These are phyloP conservation scores for Aureobasidium mangrovei DNA, from an alignment of 2,329 filamentous ascomycete species.

Conservation along the genomic window DNA sequence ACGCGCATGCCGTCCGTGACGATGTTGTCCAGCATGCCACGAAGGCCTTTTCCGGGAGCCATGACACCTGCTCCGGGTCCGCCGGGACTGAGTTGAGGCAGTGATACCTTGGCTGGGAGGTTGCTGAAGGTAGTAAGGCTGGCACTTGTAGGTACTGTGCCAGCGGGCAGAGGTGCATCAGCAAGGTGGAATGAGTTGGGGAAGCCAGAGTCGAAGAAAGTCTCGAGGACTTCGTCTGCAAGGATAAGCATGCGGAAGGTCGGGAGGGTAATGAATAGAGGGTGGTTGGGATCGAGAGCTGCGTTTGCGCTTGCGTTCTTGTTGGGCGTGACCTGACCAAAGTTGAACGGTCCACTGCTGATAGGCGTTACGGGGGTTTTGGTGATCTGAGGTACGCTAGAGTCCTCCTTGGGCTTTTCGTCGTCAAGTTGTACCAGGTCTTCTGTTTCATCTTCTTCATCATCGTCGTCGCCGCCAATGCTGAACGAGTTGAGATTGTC, in stretches of 20 bases:
- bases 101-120: conserved; percentile 38
- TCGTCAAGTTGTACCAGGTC: conserved; percentile 55
- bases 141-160: conserved; percentile 47
- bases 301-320: conserved; percentile 74
- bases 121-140: conserved; percentile 81
- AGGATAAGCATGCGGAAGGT: conserved; percentile 99
- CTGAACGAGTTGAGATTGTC: conserved; percentile 53
- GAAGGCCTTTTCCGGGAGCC: conserved; percentile 62
- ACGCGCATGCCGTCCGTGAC: conserved; percentile 96
- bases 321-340: conserved; percentile 35
- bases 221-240: conserved; percentile 87
- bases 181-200: conserved; percentile 85
- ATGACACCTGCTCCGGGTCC: conserved; percentile 44
- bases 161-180: conserved; percentile 47
- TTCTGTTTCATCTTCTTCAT: conserved; percentile 10
- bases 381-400: conserved; percentile 1
- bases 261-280: conserved; percentile 88
- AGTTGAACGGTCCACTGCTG: conserved; percentile 22
- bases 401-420: conserved; percentile 24
- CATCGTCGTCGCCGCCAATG: conserved; percentile 60
- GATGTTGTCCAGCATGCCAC: conserved; percentile 93
- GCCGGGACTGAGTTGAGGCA: conserved; percentile 23
- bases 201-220: conserved; percentile 96
- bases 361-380: conserved; percentile 13
- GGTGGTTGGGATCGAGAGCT: conserved; percentile 85